Percentiles rank a stretch among this genome's conserved stretches.
Evolutionary conservation across 345 rosid genomes (phyloP).

Genomic region (Anacardium occidentale): DNA sequence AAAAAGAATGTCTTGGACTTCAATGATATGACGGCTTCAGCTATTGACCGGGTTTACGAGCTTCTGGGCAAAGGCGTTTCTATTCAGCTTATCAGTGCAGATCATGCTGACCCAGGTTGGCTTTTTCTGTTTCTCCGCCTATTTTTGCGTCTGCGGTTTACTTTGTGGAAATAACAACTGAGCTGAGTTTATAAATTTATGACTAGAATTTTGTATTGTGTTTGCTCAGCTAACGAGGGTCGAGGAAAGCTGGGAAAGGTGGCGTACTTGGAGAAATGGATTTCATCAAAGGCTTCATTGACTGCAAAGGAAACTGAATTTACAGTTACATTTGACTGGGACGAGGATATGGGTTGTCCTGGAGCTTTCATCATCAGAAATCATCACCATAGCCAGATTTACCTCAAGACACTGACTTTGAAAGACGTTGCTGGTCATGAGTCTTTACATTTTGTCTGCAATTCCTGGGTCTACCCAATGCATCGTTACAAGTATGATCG

Average conservation of each 20-base stretch:
- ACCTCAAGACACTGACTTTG: conserved; percentile 56
- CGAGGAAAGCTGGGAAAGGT: conserved; percentile 58
- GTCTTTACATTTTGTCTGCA: conserved; percentile 67
- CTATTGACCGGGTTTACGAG: conserved; percentile 66
- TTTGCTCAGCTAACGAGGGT: conserved; percentile 37
- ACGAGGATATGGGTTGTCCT: conserved; percentile 58
- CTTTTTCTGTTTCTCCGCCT: neutral
- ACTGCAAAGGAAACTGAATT: conserved; percentile 55
- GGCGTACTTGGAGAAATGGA: conserved; percentile 69
- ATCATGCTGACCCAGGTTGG: conserved; percentile 58
- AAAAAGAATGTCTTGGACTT: conserved; percentile 72
- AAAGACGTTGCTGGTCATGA: conserved; percentile 56
- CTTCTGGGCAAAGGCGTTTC: conserved; percentile 63
- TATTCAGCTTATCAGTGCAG: conserved; percentile 59
- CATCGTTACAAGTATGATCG: conserved; percentile 66
- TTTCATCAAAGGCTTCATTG: conserved; percentile 39
- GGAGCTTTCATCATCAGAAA: conserved; percentile 71
- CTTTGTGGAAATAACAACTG: neutral
- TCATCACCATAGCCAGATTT: conserved; percentile 67
- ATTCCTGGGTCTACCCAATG: conserved; percentile 88
- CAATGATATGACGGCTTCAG: conserved; percentile 58
- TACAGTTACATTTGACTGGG: conserved; percentile 62
- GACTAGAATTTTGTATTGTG: neutral
- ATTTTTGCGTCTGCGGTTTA: neutral
- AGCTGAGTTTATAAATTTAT: neutral